Evolutionary conservation across 805 yeast genomes (phyloP), one percentile per base, ranked within the genome.

Genomic region (Candida morakotiae): DNA sequence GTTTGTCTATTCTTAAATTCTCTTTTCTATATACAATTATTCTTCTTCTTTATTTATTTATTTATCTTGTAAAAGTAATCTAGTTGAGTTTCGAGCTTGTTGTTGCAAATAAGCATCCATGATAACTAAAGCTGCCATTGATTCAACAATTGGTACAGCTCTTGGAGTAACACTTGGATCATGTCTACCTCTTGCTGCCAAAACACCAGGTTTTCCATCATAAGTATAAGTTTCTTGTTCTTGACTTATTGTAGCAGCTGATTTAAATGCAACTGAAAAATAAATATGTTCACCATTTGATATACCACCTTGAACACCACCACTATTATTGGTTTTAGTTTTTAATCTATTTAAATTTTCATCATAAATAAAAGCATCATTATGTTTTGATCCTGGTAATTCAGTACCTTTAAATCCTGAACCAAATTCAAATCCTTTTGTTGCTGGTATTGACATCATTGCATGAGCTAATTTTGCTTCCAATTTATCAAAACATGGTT

Each of bases 131-230:
- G 97, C 93, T 34, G 98, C 78, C 98, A 93, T 91, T 28, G 98
- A 87, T 69, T 93, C 98, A 21, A 93, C 98, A 54, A 93, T 93
- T 36, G 98, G 98, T 43, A 93, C 87, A 27, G 98, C 98, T 62
- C 98, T 81, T 48, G 98, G 98, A 15, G 95, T 95, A 38, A 93
- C 98, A 54, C 89, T 87, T 23, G 98, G 98, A 60, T 93, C 98
- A 56, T 93, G 98, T 74, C 98, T 85, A 39, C 98, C 98, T 60
- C 91, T 82, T 24, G 98, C 96, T 37, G 93, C 95, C 42, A 93
- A 72, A 8, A 82, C 78, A 56, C 98, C 98, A 35, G 68, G 79
- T 48, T 75, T 73, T 52, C 98, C 98, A 18, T 85, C 89, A 66
- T 89, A 93, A 33, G 93, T 77, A 19, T 87, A 77, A 13, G 98